A percentile compares a stretch with the other conserved stretches of the same genome.
These are phyloP conservation scores for Breynia disticha DNA, from an alignment of 441 rosid species.

Conservation along the genomic window DNA sequence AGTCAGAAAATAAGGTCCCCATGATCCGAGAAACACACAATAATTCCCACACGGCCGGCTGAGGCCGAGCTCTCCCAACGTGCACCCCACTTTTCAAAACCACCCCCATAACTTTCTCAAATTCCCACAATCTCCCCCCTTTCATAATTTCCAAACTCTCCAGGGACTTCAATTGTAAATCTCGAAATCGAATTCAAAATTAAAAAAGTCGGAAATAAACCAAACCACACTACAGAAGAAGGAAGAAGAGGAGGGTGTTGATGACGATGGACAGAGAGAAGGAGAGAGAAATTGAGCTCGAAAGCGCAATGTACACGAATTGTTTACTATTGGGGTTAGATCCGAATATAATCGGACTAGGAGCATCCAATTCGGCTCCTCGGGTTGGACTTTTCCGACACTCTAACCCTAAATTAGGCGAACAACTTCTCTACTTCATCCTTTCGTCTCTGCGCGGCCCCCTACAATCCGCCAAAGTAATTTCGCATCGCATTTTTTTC, in stretches of 20 bases:
- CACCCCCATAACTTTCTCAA: too few relatives aligned
- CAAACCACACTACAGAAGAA: background rate
- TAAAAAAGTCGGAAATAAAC: background rate
- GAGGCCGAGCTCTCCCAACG: background rate
- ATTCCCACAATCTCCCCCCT: background rate
- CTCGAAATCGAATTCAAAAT: too few relatives aligned
- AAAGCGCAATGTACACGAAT: slow-evolving; percentile 99
- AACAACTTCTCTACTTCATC: slow-evolving; percentile 97
- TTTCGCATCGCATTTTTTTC: too few relatives aligned
- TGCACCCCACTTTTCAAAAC: too few relatives aligned
- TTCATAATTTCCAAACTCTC: slow-evolving; percentile 9
- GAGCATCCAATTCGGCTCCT: slow-evolving; percentile 66
- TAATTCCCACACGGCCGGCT: too few relatives aligned
- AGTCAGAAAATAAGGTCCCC: too few relatives aligned
- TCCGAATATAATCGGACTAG: slow-evolving; percentile 82
- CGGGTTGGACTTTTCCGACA: slow-evolving; percentile 97
- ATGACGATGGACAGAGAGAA: slow-evolving; percentile 99
- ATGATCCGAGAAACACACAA: too few relatives aligned
- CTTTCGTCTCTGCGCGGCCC: slow-evolving; percentile 99
- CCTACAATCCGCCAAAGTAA: slow-evolving; percentile 83
- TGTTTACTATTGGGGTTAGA: slow-evolving; percentile 91
- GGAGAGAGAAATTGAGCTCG: slow-evolving; percentile 98
- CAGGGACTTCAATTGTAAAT: slow-evolving; percentile 23
- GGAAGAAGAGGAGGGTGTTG: slow-evolving; percentile 16
- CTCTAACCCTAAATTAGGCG: slow-evolving; percentile 99